phyloP scores from a whole-genome alignment of 345 rosid genomes.

The Ceriops zippeliana region DNA sequence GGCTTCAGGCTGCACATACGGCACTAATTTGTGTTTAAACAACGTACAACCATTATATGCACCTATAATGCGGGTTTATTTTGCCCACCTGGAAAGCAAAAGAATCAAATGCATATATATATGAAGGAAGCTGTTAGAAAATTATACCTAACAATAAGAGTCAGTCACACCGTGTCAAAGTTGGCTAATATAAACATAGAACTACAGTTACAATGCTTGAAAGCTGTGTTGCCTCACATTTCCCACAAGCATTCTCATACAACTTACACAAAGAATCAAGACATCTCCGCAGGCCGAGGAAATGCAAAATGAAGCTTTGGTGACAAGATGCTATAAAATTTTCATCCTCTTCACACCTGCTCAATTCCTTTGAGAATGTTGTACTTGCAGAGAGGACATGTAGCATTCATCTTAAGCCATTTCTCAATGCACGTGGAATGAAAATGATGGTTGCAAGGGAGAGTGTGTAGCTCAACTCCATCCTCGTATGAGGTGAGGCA shows the following conservation, averaged over 20 bases:
- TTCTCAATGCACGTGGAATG: slow-evolving; percentile 78
- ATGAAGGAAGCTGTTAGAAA: too few species aligned
- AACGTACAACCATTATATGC: too few species aligned
- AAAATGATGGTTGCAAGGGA: slow-evolving; percentile 93
- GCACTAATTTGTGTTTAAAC: too few species aligned
- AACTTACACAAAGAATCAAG: slow-evolving; percentile 4
- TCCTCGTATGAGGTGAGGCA: slow-evolving; percentile 82
- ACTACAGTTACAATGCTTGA: too few species aligned
- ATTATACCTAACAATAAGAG: too few species aligned
- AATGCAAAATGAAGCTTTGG: neutral
- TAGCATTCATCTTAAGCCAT: slow-evolving; percentile 99
- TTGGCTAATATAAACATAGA: too few species aligned
- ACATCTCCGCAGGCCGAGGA: neutral
- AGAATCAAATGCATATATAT: too few species aligned
- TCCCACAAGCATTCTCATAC: slow-evolving; percentile 1
- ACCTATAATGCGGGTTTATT: too few species aligned
- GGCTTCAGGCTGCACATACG: too few species aligned
- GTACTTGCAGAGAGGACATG: slow-evolving; percentile 96
- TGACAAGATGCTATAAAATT: slow-evolving; percentile 2
- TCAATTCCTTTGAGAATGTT: slow-evolving; percentile 86
- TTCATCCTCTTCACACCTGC: slow-evolving; percentile 38
- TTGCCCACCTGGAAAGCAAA: too few species aligned
- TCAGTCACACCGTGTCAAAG: too few species aligned
- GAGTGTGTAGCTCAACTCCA: slow-evolving; percentile 74
- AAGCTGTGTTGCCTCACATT: too few species aligned